Percentiles rank a stretch among this genome's conserved stretches.
Evolutionary conservation across 306 rosid species (phyloP).

Genomic region (Prunus mume): DNA sequence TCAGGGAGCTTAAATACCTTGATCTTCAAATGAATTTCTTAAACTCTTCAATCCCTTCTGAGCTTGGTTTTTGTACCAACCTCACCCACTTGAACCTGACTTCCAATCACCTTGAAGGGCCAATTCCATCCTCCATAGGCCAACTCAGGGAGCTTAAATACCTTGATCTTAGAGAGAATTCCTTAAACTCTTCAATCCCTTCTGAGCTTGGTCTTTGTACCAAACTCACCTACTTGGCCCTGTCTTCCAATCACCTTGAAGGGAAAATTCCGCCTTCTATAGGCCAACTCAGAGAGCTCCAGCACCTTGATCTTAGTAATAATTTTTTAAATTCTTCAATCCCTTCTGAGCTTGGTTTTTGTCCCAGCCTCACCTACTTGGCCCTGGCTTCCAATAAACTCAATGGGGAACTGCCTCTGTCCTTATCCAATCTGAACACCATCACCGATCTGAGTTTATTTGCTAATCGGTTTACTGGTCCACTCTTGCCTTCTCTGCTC

Average conservation of each 20-base stretch:
- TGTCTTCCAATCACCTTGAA: background rate
- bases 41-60: constrained; percentile 55
- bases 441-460: background rate
- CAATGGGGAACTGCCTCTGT: constrained; percentile 35
- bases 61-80: constrained; percentile 59
- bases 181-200: constrained; percentile 51
- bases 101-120: no score
- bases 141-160: no score
- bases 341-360: constrained; percentile 58
- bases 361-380: constrained; percentile 44
- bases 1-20: background rate
- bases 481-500: constrained; percentile 36
- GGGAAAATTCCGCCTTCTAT: no score
- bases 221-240: constrained; percentile 37
- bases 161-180: background rate
- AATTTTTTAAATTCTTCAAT: constrained; percentile 37
- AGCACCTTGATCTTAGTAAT: constrained; percentile 29
- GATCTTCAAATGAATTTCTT: constrained; percentile 33
- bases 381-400: constrained; percentile 39
- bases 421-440: constrained; percentile 20
- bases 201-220: constrained; percentile 56
- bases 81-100: constrained; percentile 37
- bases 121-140: no score
- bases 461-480: constrained; percentile 43
- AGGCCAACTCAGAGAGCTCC: no score